Conservation (phyloP, 2,329 filamentous ascomycete species). For the Colletotrichum tofieldiae region DNA sequence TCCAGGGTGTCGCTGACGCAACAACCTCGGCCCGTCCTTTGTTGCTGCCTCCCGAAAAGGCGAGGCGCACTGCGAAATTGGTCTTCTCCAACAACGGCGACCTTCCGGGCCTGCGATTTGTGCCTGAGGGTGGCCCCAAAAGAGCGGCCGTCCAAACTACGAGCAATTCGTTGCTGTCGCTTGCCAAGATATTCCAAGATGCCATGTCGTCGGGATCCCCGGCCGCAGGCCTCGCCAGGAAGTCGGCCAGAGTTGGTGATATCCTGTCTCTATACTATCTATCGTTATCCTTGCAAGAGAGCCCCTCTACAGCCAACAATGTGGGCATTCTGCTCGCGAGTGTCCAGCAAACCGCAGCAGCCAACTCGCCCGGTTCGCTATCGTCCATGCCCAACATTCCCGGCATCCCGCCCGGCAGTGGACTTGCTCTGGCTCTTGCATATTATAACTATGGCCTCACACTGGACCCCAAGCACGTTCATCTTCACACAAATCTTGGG, state of each 20-base stretch:
- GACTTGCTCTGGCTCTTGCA: constrained; percentile 87
- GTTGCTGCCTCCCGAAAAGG: constrained; percentile 86
- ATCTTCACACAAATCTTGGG: constrained; percentile 96
- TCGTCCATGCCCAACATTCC: constrained; percentile 69
- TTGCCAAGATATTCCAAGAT: constrained; percentile 98
- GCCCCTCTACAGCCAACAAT: constrained; percentile 97
- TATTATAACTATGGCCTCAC: constrained; percentile 97
- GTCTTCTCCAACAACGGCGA: constrained; percentile 85
- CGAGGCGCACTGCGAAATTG: constrained; percentile 84
- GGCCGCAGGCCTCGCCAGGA: constrained; percentile 69
- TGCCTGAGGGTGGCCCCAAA: constrained; percentile 79
- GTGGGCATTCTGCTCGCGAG: constrained; percentile 97
- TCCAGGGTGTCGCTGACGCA: constrained; percentile 48
- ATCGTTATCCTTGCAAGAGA: constrained; percentile 93
- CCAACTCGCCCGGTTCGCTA: constrained; percentile 44
- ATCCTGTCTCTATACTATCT: constrained; percentile 96
- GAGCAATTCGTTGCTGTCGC: constrained; percentile 92
- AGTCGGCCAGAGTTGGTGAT: constrained; percentile 86
- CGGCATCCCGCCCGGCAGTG: constrained; percentile 88
- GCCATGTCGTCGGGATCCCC: constrained; percentile 84
- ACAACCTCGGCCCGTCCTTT: constrained; percentile 67
- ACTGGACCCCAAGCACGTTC: constrained; percentile 90
- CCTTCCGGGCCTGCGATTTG: constrained; percentile 83
- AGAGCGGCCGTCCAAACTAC: constrained; percentile 92
- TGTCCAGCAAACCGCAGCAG: constrained; percentile 78